Conservation (phyloP, 768 basidiomycete genomes). For the Boletellus ananiceps region DNA sequence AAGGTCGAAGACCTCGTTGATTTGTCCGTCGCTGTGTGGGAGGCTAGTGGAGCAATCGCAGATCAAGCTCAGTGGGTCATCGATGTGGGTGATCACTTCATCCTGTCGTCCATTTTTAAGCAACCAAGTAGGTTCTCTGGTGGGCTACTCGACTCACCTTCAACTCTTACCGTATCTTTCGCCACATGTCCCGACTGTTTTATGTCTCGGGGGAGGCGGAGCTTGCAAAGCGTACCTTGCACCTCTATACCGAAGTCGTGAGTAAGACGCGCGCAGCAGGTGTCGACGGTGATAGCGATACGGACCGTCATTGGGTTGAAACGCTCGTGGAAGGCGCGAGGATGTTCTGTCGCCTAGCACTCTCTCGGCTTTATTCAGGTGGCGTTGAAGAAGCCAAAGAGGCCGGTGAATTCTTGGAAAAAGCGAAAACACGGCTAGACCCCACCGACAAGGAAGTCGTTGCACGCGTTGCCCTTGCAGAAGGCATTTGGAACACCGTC, state of each 20-base stretch:
- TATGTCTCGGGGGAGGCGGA: constrained; percentile 54
- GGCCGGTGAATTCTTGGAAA: constrained; percentile 55
- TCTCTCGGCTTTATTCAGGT: constrained; percentile 33
- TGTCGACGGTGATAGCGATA: constrained; percentile 51
- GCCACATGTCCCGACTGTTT: constrained; percentile 78
- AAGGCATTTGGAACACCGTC: constrained; percentile 70
- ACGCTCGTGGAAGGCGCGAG: constrained; percentile 73
- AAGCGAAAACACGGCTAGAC: constrained; percentile 54
- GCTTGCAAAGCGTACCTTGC: constrained; percentile 70
- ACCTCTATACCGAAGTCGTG: constrained; percentile 80
- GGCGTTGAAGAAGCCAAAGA: constrained; percentile 58
- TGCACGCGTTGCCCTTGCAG: constrained; percentile 59
- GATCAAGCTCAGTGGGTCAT: constrained; percentile 73
- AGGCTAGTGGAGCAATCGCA: constrained; percentile 59
- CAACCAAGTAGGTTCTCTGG: constrained; percentile 67
- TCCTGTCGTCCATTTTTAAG: not conserved
- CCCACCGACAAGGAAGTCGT: constrained; percentile 45
- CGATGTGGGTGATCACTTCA: constrained; percentile 50
- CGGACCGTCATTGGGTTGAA: constrained; percentile 68
- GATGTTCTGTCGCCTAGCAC: constrained; percentile 60
- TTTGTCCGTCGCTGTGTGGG: constrained; percentile 77
- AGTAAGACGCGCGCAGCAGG: constrained; percentile 66
- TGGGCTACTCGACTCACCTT: constrained; percentile 94
- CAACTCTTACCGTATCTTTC: constrained; percentile 80
- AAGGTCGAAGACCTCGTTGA: constrained; percentile 84